Percentiles rank a stretch among this genome's conserved stretches.
These are phyloP conservation scores for Sporisorium sorghi DNA, from an alignment of 1,284 basidiomycete genomes.

Conservation along the genomic window DNA sequence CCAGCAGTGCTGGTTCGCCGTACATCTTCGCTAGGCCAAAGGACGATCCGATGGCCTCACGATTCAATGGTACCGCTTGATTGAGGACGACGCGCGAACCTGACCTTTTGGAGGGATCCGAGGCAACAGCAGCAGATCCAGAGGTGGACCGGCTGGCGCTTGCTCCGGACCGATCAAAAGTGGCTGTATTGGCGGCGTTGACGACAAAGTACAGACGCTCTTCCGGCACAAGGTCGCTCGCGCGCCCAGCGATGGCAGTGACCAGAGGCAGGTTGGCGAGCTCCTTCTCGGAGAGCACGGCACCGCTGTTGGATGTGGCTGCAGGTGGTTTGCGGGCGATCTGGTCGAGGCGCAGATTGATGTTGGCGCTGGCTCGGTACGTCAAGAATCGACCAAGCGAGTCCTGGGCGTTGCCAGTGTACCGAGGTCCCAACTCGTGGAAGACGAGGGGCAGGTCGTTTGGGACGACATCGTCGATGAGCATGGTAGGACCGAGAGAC, in stretches of 20 bases:
- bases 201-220: conserved; percentile 58
- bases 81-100: conserved; percentile 52
- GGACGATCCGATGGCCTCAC: conserved; percentile 46
- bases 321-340: conserved; percentile 27
- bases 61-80: conserved; percentile 43
- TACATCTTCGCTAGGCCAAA: conserved; percentile 52
- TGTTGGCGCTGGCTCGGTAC: conserved; percentile 53
- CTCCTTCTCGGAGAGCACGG: conserved; percentile 41
- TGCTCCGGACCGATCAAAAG: conserved; percentile 28
- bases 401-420: conserved; percentile 60
- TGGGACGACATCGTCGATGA: conserved; percentile 56
- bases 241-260: conserved; percentile 48
- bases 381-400: conserved; percentile 62
- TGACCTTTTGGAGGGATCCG: conserved; percentile 28
- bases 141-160: neutral
- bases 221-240: conserved; percentile 49
- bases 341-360: conserved; percentile 59
- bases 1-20: conserved; percentile 72
- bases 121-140: neutral
- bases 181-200: conserved; percentile 49
- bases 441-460: conserved; percentile 58
- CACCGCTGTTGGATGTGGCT: conserved; percentile 3
- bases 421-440: conserved; percentile 51
- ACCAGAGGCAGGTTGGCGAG: conserved; percentile 52
- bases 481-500: conserved; percentile 56